These are phyloP conservation scores for Triticum timopheevii DNA, from an alignment of 176 grass and related monocot genomes.

Conservation along the genomic window DNA sequence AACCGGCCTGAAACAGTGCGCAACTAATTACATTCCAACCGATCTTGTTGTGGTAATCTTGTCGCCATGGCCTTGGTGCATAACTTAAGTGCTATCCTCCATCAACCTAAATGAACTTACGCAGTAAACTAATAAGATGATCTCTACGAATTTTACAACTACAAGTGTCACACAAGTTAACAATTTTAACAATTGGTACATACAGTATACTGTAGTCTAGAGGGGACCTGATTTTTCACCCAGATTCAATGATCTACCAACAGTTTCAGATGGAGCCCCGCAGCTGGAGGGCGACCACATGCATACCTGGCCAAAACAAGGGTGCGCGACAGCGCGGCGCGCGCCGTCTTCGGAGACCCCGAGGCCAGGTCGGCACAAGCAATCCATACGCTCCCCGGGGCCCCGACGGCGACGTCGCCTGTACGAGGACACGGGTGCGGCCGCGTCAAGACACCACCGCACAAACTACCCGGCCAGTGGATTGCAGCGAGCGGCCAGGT, in stretches of 20 bases:
- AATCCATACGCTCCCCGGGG: too few relatives aligned
- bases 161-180: neutral
- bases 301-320: neutral
- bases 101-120: neutral
- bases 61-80: too few relatives aligned
- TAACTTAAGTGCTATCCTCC: neutral
- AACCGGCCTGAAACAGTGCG: too few relatives aligned
- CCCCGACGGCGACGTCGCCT: neutral
- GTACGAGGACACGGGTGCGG: neutral
- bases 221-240: neutral
- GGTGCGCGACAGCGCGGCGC: too few relatives aligned
- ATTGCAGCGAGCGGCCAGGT: neutral
- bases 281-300: neutral
- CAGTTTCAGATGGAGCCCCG: neutral
- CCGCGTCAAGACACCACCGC: neutral
- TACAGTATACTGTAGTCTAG: neutral
- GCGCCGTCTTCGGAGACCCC: neutral
- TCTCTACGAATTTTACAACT: neutral
- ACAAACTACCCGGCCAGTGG: neutral
- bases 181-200: neutral
- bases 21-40: too few relatives aligned
- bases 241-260: too few relatives aligned
- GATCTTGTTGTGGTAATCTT: too few relatives aligned
- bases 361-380: constrained; percentile 3
- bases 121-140: neutral